phyloP scores from a whole-genome alignment of 495 filamentous ascomycete species.

The Annulohypoxylon maeteangense region DNA sequence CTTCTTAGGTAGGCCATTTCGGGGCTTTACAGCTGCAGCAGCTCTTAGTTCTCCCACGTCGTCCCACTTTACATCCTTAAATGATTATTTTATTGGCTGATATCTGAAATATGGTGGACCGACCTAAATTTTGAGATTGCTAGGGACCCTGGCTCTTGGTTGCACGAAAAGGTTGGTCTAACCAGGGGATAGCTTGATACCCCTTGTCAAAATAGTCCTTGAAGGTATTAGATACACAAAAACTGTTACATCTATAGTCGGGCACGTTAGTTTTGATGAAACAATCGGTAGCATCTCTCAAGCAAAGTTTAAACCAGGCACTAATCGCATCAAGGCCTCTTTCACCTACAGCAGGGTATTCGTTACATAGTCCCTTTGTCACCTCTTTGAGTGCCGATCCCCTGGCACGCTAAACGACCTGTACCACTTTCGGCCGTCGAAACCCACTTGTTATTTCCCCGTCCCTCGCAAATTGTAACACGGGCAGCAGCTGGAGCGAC shows the following conservation, averaged over 20 bases:
- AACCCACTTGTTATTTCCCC: conserved; percentile 46
- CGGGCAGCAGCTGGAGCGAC: conserved; percentile 1
- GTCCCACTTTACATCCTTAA: conserved; percentile 18
- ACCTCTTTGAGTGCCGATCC: conserved; percentile 27
- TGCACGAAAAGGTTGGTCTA: conserved; percentile 20
- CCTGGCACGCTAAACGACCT: conserved; percentile 29
- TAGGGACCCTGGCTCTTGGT: conserved; percentile 24
- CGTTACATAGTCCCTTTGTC: conserved; percentile 15
- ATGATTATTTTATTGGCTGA: conserved; percentile 19
- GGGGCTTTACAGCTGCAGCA: not conserved
- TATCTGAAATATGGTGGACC: conserved; percentile 31
- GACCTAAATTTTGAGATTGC: conserved; percentile 33
- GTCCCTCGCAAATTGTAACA: conserved; percentile 39
- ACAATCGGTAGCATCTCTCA: not conserved
- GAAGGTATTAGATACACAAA: conserved; percentile 23
- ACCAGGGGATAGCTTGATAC: conserved; percentile 33
- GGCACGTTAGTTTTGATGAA: conserved; percentile 9
- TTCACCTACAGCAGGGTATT: conserved; percentile 20
- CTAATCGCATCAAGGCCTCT: conserved; percentile 19
- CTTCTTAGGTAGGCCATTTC: conserved; percentile 9
- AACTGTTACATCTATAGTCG: conserved; percentile 3
- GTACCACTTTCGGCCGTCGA: conserved; percentile 16
- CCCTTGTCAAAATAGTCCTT: conserved; percentile 15
- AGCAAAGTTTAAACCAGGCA: conserved; percentile 6
- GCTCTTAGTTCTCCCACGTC: conserved; percentile 21